These are phyloP conservation scores for Kluyveromyces wickerhamii DNA, from an alignment of 805 yeast genomes.

Conservation along the genomic window DNA sequence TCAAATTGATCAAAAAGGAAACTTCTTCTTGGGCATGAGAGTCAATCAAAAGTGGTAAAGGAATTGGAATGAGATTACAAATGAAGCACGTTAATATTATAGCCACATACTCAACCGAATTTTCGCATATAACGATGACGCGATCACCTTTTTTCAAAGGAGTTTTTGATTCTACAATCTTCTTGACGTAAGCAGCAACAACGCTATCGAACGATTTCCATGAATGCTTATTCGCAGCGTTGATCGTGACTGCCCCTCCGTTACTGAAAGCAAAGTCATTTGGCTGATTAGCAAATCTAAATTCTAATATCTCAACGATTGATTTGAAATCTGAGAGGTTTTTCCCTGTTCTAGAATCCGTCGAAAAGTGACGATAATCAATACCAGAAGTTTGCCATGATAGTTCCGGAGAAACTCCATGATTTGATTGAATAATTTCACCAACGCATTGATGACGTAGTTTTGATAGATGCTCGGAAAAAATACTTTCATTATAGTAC, in stretches of 20 bases:
- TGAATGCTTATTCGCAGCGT: slow-evolving; percentile 33
- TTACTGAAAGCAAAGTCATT: slow-evolving; percentile 70
- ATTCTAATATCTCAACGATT: slow-evolving; percentile 66
- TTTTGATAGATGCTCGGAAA: slow-evolving; percentile 50
- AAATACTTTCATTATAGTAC: slow-evolving; percentile 28
- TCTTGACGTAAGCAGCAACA: slow-evolving; percentile 65
- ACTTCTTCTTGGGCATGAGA: slow-evolving; percentile 66
- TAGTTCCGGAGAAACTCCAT: slow-evolving; percentile 6
- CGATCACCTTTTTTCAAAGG: slow-evolving; percentile 58
- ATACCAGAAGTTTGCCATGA: slow-evolving; percentile 68
- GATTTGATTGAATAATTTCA: slow-evolving; percentile 26
- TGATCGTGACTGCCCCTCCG: slow-evolving; percentile 28
- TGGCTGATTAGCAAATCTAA: slow-evolving; percentile 65
- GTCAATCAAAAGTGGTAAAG: slow-evolving; percentile 67
- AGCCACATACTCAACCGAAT: slow-evolving; percentile 78
- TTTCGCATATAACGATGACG: slow-evolving; percentile 75
- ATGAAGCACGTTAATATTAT: slow-evolving; percentile 82
- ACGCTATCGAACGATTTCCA: slow-evolving; percentile 81
- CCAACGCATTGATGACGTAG: slow-evolving; percentile 51
- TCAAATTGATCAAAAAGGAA: slow-evolving; percentile 52
- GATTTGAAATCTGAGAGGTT: slow-evolving; percentile 64
- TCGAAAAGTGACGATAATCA: slow-evolving; percentile 64
- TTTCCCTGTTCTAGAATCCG: slow-evolving; percentile 72
- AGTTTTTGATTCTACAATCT: slow-evolving; percentile 59
- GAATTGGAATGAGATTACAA: slow-evolving; percentile 56